A percentile compares a stretch with the other conserved stretches of the same genome.
Conservation (phyloP, 2,329 filamentous ascomycete genomes). For the Fusarium verrucosum region DNA sequence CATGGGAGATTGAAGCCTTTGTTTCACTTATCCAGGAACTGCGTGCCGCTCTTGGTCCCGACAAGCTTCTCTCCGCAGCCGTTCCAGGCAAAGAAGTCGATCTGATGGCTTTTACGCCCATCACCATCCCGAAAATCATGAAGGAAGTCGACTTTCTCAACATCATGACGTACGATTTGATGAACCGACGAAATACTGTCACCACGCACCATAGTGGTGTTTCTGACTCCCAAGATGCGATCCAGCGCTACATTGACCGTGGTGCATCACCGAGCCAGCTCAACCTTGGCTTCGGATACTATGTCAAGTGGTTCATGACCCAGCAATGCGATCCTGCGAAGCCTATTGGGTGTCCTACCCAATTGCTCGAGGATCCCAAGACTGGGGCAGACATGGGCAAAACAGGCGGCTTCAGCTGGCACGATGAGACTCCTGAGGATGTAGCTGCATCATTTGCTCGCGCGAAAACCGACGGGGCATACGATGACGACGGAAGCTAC, state of each 20-base stretch:
- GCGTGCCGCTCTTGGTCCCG: slow-evolving; percentile 63
- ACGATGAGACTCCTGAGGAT: slow-evolving; percentile 62
- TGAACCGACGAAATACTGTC: slow-evolving; percentile 72
- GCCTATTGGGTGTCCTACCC: slow-evolving; percentile 64
- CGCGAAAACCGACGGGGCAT: slow-evolving; percentile 62
- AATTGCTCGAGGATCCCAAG: slow-evolving; percentile 64
- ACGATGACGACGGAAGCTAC: slow-evolving; percentile 69
- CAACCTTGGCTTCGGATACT: slow-evolving; percentile 73
- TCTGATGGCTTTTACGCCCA: slow-evolving; percentile 71
- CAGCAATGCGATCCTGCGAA: slow-evolving; percentile 52
- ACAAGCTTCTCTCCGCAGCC: slow-evolving; percentile 72
- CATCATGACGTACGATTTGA: slow-evolving; percentile 74
- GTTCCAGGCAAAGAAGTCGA: slow-evolving; percentile 72
- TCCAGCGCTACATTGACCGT: slow-evolving; percentile 68
- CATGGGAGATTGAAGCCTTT: slow-evolving; percentile 70
- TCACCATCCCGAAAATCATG: slow-evolving; percentile 67
- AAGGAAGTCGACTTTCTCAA: slow-evolving; percentile 73
- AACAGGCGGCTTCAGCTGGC: slow-evolving; percentile 68
- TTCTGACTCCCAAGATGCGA: slow-evolving; percentile 59
- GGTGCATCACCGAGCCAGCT: slow-evolving; percentile 62
- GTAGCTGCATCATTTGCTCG: slow-evolving; percentile 65
- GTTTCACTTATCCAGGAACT: slow-evolving; percentile 68
- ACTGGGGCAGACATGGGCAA: slow-evolving; percentile 67
- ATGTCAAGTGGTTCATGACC: slow-evolving; percentile 72
- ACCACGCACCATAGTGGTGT: slow-evolving; percentile 75